phyloP scores from a whole-genome alignment of 139 green algal genomes.

The Zygnema cylindricum region DNA sequence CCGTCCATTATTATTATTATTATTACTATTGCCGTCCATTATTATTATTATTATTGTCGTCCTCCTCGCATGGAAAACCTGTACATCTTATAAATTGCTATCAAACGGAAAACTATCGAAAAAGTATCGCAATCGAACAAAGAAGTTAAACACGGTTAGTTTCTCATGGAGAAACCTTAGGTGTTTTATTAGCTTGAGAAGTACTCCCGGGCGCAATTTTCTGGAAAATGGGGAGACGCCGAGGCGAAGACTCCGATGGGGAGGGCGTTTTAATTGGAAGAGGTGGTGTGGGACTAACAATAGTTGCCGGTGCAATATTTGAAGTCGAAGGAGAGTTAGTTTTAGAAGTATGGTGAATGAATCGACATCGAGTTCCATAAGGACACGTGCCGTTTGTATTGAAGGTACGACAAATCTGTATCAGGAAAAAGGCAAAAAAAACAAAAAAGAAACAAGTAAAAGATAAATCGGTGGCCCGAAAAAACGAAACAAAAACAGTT shows the following conservation, averaged over 20 bases:
- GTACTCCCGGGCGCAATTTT: neutral
- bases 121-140: neutral
- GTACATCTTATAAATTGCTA: neutral
- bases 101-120: neutral
- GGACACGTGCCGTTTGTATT: slow-evolving; percentile 64
- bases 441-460: too few species aligned
- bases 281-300: too few species aligned
- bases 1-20: too few species aligned
- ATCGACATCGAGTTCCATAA: slow-evolving; percentile 68
- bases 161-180: too few species aligned
- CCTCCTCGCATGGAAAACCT: too few species aligned
- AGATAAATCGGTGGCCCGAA: too few species aligned
- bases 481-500: too few species aligned
- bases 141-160: neutral
- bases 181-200: neutral
- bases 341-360: slow-evolving; percentile 63
- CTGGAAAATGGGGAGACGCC: neutral
- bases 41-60: too few species aligned
- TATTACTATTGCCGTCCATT: too few species aligned
- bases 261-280: too few species aligned
- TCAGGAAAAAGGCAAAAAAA: neutral
- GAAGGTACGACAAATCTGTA: slow-evolving; percentile 67
- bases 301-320: neutral
- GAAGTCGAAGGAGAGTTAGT: neutral
- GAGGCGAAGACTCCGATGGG: neutral